These are phyloP conservation scores for Clonostachys solani DNA, from an alignment of 2,329 filamentous ascomycete genomes.

Conservation along the genomic window DNA sequence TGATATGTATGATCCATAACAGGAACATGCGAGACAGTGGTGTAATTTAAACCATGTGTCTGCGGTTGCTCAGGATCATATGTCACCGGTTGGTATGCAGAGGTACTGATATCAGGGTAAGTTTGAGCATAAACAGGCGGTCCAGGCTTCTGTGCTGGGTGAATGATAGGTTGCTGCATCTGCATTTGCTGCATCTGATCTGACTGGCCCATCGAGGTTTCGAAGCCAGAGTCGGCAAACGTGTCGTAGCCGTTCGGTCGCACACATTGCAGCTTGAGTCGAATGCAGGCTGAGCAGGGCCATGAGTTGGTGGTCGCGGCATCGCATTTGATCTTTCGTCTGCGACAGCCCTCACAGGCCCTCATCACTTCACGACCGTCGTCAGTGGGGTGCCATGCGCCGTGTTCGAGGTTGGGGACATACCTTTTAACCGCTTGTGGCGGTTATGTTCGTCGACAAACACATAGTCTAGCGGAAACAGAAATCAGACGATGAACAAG, in stretches of 20 bases:
- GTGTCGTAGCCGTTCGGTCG: constrained; percentile 73
- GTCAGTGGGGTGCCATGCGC: neutral
- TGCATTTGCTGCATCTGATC: constrained; percentile 44
- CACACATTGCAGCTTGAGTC: constrained; percentile 89
- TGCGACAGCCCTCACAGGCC: constrained; percentile 90
- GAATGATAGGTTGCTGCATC: constrained; percentile 38
- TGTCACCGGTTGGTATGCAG: constrained; percentile 40
- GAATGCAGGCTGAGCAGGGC: constrained; percentile 92
- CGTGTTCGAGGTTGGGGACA: constrained; percentile 7
- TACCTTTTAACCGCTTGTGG: constrained; percentile 94
- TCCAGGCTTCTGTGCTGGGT: constrained; percentile 32
- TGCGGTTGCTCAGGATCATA: constrained; percentile 41
- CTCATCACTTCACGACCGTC: constrained; percentile 68
- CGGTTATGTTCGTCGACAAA: constrained; percentile 99
- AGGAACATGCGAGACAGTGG: constrained; percentile 41
- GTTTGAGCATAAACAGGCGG: constrained; percentile 40
- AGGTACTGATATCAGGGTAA: constrained; percentile 40
- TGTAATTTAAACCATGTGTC: constrained; percentile 45
- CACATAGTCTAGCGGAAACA: constrained; percentile 73
- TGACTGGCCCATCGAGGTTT: constrained; percentile 19
- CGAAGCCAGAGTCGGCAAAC: constrained; percentile 28
- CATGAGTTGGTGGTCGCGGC: constrained; percentile 95
- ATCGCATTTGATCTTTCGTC: constrained; percentile 97
- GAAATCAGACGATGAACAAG: constrained; percentile 1
- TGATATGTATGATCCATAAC: constrained; percentile 49